phyloP scores from a whole-genome alignment of 73 alveolate genomes.

The Paramecium caudatum region DNA sequence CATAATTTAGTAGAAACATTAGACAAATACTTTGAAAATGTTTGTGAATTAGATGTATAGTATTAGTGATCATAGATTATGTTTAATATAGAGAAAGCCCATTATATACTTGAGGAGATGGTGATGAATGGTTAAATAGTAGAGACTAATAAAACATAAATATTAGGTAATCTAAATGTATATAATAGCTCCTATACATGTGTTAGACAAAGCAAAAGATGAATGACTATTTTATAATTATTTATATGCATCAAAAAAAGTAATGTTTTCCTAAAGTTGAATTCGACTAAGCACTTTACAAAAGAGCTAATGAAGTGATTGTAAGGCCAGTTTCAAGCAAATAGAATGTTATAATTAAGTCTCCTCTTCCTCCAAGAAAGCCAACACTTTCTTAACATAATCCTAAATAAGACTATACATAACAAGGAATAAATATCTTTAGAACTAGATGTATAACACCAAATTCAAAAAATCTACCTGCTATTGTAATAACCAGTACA shows the following conservation, averaged over 20 bases:
- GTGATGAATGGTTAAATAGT: conserved; percentile 95
- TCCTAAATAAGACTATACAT: not conserved
- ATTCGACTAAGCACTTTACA: not conserved
- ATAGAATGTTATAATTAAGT: not conserved
- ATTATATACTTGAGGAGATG: conserved; percentile 98
- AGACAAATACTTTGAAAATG: conserved; percentile 98
- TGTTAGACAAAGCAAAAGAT: conserved; percentile 69
- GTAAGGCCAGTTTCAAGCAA: not conserved
- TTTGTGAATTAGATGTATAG: conserved; percentile 90
- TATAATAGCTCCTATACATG: conserved; percentile 74
- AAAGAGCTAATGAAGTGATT: not conserved
- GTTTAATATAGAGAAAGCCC: conserved; percentile 98
- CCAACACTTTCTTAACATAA: conserved; percentile 2
- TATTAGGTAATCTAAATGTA: conserved; percentile 77
- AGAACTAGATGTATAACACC: conserved; percentile 23
- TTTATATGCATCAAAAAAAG: too few species aligned
- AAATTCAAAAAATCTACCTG: not conserved
- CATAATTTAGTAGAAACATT: conserved; percentile 98
- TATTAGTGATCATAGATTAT: conserved; percentile 80
- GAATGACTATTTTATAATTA: conserved; percentile 34
- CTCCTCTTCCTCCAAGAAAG: conserved; percentile 13
- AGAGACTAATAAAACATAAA: conserved; percentile 95
- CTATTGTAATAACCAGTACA: not conserved
- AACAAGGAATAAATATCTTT: not conserved
- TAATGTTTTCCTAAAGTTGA: too few species aligned